These are phyloP conservation scores for Azolla pinnata DNA, from an alignment of 75 land plant species.

Conservation along the genomic window DNA sequence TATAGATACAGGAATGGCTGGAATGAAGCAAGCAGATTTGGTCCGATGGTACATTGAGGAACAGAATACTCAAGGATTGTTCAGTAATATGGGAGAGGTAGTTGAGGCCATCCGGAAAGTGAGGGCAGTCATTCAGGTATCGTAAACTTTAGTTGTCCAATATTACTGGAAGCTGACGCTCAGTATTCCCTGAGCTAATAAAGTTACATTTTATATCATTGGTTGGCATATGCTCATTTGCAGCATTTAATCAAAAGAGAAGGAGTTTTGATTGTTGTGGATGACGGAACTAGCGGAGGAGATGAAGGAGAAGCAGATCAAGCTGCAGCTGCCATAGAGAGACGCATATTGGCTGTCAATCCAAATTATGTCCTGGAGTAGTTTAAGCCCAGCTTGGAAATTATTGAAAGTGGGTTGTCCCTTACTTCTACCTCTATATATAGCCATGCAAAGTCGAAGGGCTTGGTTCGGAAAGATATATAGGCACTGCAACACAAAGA, in stretches of 20 bases:
- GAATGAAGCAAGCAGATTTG: slow-evolving; percentile 79
- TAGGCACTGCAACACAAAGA: too few species aligned
- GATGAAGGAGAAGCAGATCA: slow-evolving; percentile 15
- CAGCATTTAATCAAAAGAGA: slow-evolving; percentile 84
- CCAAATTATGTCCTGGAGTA: slow-evolving; percentile 85
- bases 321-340: slow-evolving; percentile 28
- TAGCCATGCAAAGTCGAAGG: not conserved
- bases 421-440: not conserved
- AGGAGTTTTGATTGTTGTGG: slow-evolving; percentile 78
- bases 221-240: slow-evolving; percentile 4
- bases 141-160: not conserved
- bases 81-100: slow-evolving; percentile 45
- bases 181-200: not conserved
- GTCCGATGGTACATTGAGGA: slow-evolving; percentile 78
- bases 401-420: too few species aligned
- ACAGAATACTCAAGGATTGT: slow-evolving; percentile 54
- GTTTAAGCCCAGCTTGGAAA: too few species aligned
- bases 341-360: slow-evolving; percentile 79
- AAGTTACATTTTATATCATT: too few species aligned
- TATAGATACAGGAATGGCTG: slow-evolving; percentile 68
- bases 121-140: slow-evolving; percentile 81
- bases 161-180: not conserved
- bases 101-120: slow-evolving; percentile 44
- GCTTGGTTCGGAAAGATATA: too few species aligned
- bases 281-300: slow-evolving; percentile 48